Base-by-base conservation (phyloP, 495 filamentous ascomycete species). In the Penicillium psychrofluorescens region DNA sequence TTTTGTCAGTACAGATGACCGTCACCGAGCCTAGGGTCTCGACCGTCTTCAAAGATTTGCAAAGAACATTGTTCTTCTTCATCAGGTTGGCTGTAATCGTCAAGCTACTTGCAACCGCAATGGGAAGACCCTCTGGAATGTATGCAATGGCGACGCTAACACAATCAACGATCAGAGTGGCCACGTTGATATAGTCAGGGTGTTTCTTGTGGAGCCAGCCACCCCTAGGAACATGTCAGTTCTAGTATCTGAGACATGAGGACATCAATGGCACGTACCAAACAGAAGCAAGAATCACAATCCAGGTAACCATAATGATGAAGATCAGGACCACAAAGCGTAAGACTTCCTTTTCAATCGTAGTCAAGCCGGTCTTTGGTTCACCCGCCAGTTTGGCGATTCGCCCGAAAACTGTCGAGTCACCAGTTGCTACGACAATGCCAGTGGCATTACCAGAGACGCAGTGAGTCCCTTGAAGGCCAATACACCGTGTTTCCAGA, bases 1-100 rank as follows among this genome's bases (percentile, higher is more conserved):
- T 85, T 61, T 84, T 86, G 52, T 85, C 81, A 4, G 75, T 83
- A 56, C 81, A 85, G 35, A 85, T 81, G 12, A 83, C 76, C 1
- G 72, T 76, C 4, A 86, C 83, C 7, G 78, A 69, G 4, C 83
- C 83, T 1, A 86, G 67, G 0, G 83, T 85, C 63, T 87, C 84
- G 0, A 86, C 80, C 0, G 80, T 83, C 58, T 78, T 77, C 40
- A 86, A 61, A 0, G 75, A 77, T 52, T 84, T 84, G 69, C 77
- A 80, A 2, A 86, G 62, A 29, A 84, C 71, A 38, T 81, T 80
- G 51, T 80, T 75, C 44, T 76, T 73, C 48, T 68, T 67, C 80
- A 86, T 83, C 22, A 77, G 61, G 28, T 74, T 76, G 0, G 82
- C 81, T 6, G 66, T 69, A 44, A 83, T 82, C 0, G 71, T 76